Base-by-base conservation (phyloP, 2,329 filamentous ascomycete genomes). In the Phaeophleospora eucalypticola region DNA sequence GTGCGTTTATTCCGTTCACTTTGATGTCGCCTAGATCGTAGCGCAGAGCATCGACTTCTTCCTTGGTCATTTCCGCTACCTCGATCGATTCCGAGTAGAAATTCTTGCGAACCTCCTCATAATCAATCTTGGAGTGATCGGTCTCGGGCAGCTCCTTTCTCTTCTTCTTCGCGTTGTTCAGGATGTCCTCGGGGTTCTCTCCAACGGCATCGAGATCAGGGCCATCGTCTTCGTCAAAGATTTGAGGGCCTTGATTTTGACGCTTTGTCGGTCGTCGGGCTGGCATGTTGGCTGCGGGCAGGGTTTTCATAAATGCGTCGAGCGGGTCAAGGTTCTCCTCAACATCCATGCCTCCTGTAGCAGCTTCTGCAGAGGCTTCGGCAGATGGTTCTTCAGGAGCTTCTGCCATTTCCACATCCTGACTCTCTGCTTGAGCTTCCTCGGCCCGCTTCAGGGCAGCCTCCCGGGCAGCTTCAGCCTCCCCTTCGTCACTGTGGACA, bases 1-100 rank as follows among this genome's bases (percentile, higher is more conserved):
- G 93, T 3, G 94, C 83, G 59, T 95, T 82, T 56, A 89, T 83
- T 51, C 90, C 89, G 41, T 85, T 82, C 35, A 97, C 88, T 65
- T 95, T 96, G 71, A 98, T 97, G 39, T 89, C 91, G 65, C 97
- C 93, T 21, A 98, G 76, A 65, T 97, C 89, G 49, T 91, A 72
- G 39, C 93, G 83, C 45, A 98, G 68, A 56, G 87, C 86, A 36
- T 82, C 80, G 45, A 94, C 80, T 58, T 97, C 90, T 46, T 86
- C 87, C 55, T 94, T 86, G 2, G 83, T 89, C 79, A 97, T 84
- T 36, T 86, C 80, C 41, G 82, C 79, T 52, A 97, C 72, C 66
- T 98, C 90, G 16, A 82, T 77, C 8, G 93, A 90, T 65, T 97
- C 90, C 8, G 86, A 84, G 77, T 95, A 98, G 69, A 98, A 98